Evolutionary conservation across 768 basidiomycete genomes (phyloP).

Genomic region (Filobasidium wieringae): DNA sequence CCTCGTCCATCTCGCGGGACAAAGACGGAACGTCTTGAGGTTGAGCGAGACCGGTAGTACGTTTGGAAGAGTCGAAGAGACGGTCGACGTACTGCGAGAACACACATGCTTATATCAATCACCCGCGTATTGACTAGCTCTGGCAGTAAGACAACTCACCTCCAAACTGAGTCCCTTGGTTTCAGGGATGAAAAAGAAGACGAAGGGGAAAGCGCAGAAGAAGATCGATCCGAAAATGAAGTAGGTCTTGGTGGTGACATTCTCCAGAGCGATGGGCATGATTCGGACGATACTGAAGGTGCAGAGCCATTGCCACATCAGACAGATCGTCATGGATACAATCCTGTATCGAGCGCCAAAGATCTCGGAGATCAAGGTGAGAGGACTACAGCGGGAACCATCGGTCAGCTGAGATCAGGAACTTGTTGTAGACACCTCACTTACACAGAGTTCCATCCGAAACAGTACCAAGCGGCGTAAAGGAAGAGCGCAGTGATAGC

Average conservation of each 20-base stretch:
- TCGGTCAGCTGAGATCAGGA: neutral
- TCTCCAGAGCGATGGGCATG: constrained; percentile 9
- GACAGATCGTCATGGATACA: constrained; percentile 18
- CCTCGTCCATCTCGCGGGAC: constrained; percentile 1
- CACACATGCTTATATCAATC: neutral
- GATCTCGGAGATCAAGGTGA: constrained; percentile 19
- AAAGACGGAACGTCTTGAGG: constrained; percentile 1
- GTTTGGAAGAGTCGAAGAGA: constrained; percentile 5
- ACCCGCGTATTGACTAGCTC: constrained; percentile 2
- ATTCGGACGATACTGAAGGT: constrained; percentile 8
- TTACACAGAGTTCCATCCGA: constrained; percentile 9
- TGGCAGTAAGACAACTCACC: constrained; percentile 14
- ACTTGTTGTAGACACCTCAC: neutral
- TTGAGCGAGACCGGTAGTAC: neutral
- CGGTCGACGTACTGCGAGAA: constrained; percentile 1
- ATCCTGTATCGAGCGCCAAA: constrained; percentile 16
- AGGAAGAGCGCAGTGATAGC: constrained; percentile 10
- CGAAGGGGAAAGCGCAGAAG: constrained; percentile 12
- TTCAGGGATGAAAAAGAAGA: constrained; percentile 20
- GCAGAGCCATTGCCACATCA: constrained; percentile 15
- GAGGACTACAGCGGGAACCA: neutral
- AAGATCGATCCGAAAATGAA: constrained; percentile 11
- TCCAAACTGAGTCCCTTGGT: constrained; percentile 16
- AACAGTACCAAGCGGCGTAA: constrained; percentile 14
- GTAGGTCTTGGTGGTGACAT: constrained; percentile 11